Evolutionary conservation across 2,329 filamentous ascomycete species (phyloP), one percentile per base, ranked within the genome.

Genomic region (Thermothelomyces thermophilus): DNA sequence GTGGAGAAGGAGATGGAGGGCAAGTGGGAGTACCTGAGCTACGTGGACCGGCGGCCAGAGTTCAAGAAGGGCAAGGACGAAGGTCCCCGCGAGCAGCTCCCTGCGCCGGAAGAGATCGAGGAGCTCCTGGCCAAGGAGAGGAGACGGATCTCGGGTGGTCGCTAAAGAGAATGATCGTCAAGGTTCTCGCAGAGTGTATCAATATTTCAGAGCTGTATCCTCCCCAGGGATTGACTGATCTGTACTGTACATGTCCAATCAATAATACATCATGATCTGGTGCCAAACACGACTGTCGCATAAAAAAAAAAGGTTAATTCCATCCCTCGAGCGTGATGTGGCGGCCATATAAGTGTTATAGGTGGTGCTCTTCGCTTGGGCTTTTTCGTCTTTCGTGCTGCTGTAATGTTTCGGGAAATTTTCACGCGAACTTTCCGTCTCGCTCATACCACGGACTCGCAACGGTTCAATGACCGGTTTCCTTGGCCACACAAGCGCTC

Each of bases 11-110:
- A 69, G n/a, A 59, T 78, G 31, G 70, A 75, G 34, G 62, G 68
- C 5, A 73, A 76, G 59, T 83, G 80, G 76, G 66, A 71, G 17
- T 72, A 80, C 49, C 68, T 84, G 14, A 79, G 74, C 14, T 73
- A 78, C 34, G 56, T 72, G 41, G 66, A 67, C 50, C 58, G 64
- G 14, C 66, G 68, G 14, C 59, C 77, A 26, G 70, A 76, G 31
- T 60, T 68, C 7, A 37, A 48, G 41, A 73, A 75, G 59, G 81
- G 79, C 75, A 66, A 70, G 16, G 71, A 79, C 48, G 68, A 83
- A 13, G 79, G 74, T 9, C 73, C 77, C 17, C 56, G 71, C 55
- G 75, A 73, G 62, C 68, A 69, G 16, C 73, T 73, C 60, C 67
- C 69, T 14, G 60, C 73, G 6, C 68, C 75, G 6, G 71, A 79